Evolutionary conservation across 495 filamentous ascomycete species (phyloP), one percentile per base, ranked within the genome.

Genomic region (Lentithecium fluviatile): DNA sequence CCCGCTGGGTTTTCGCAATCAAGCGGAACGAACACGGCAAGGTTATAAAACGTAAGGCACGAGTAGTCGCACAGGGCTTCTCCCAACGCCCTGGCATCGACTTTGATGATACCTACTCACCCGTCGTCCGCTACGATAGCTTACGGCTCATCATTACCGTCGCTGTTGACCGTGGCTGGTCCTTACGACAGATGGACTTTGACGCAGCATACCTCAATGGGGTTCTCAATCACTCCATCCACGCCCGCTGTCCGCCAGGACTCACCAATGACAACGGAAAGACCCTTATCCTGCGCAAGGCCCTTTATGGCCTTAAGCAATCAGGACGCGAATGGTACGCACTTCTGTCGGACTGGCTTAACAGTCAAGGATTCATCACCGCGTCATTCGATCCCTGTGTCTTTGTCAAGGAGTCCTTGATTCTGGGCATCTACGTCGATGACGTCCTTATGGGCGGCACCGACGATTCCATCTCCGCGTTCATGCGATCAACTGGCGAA

Each of bases 251-350:
- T 10, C 29, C 29, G 29, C 29, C 29, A 32, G 29, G 29, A 3
- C 29, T 32, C 10, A 32, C 29, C 10, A 32, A 3, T 32, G 4
- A 32, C 10, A 10, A 10, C 17, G 48, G 48, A 32, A 32, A 32
- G 48, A 4, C 7, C 2, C 21, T 58, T 11, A 23, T 34, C 17
- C 55, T 58, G 2, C 17, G n/a, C 2, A 58, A 50, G 20, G 43
- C 55, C 6, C 36, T 58, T 1, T 58, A 58, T n/a, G 43, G 55
- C 7, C 25, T 49, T 2, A 58, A 58, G 45, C 55, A 58, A 47
- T 58, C 45, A 36, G 55, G 43, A 6, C 19, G 43, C 6, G 43
- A 58, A 49, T 58, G 32, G 55, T 58, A 49, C n/a, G 36, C 20
- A 1, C 20, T 58, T 19, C 19, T 21, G 20, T 17, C 15, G 15